Percentiles rank a stretch among this genome's conserved stretches.
Evolutionary conservation across 2,329 filamentous ascomycete genomes (phyloP).

Genomic region (Diaporthe velutina): DNA sequence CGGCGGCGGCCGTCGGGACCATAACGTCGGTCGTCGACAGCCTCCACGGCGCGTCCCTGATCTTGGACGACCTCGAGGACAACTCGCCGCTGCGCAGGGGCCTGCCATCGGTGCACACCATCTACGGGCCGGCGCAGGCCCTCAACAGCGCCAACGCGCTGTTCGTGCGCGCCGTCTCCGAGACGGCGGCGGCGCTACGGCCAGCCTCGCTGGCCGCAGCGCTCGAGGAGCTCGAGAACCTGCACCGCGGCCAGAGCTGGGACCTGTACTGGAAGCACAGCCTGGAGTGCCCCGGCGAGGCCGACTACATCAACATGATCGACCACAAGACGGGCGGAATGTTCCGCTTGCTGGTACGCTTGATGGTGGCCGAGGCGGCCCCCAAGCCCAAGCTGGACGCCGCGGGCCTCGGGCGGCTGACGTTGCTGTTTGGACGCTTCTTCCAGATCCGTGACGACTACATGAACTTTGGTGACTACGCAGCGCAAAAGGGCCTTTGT

Average conservation of each 20-base stretch:
- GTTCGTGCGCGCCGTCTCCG: conserved; percentile 84
- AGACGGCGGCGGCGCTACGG: conserved; percentile 63
- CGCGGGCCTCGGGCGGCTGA: too few species aligned
- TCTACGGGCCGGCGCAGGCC: conserved; percentile 88
- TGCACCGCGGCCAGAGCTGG: conserved; percentile 91
- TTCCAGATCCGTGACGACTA: too few species aligned
- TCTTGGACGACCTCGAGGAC: conserved; percentile 92
- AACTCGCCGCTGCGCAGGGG: conserved; percentile 75
- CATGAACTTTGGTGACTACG: too few species aligned
- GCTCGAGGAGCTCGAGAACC: conserved; percentile 81
- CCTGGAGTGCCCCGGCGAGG: conserved; percentile 84
- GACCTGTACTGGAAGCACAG: conserved; percentile 92
- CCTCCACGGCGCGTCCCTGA: conserved; percentile 85
- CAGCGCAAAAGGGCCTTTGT: too few species aligned
- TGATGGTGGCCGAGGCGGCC: background rate
- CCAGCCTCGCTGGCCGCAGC: conserved; percentile 74
- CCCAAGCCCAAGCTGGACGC: background rate
- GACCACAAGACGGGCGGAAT: conserved; percentile 82
- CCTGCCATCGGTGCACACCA: conserved; percentile 84
- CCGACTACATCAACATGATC: conserved; percentile 94
- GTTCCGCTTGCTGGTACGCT: background rate
- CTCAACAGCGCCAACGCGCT: conserved; percentile 94
- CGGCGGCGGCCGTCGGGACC: conserved; percentile 74
- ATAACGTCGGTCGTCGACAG: conserved; percentile 86
- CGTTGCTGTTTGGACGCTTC: too few species aligned